Conservation (phyloP, 2,329 filamentous ascomycete genomes). For the Aspergillus brunneoviolaceus region DNA sequence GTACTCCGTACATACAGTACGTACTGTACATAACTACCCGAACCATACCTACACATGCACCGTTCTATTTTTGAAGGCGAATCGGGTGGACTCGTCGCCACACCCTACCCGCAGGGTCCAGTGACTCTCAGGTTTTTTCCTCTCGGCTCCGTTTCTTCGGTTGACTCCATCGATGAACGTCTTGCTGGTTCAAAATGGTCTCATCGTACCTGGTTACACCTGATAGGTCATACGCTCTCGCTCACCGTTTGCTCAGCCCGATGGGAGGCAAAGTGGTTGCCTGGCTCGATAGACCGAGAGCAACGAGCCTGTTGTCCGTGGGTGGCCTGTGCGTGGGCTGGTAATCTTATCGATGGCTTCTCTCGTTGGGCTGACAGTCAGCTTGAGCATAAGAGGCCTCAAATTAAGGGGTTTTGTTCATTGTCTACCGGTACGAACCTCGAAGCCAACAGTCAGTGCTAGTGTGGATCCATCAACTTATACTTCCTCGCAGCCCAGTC, state of each 20-base stretch:
- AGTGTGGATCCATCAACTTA: neutral
- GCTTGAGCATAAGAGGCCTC: neutral
- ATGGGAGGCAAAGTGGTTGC: neutral
- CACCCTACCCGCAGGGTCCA: neutral
- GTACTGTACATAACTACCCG: neutral
- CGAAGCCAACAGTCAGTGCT: neutral
- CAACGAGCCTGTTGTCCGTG: neutral
- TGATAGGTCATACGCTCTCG: neutral
- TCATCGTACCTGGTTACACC: neutral
- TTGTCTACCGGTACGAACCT: too few relatives aligned
- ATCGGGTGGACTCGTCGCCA: neutral
- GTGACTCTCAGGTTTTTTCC: neutral
- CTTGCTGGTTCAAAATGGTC: neutral
- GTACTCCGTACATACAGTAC: too few relatives aligned
- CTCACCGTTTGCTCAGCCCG: neutral
- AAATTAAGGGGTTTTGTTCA: neutral
- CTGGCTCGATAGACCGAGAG: neutral
- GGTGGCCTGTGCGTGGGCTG: neutral
- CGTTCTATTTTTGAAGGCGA: neutral
- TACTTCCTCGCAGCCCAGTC: neutral
- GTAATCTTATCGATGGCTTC: neutral
- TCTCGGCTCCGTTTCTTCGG: neutral
- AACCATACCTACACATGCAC: neutral
- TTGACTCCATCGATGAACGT: neutral
- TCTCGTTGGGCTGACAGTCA: neutral